Conservation (phyloP, 202 grass and related monocot species). For the Eragrostis tef region DNA sequence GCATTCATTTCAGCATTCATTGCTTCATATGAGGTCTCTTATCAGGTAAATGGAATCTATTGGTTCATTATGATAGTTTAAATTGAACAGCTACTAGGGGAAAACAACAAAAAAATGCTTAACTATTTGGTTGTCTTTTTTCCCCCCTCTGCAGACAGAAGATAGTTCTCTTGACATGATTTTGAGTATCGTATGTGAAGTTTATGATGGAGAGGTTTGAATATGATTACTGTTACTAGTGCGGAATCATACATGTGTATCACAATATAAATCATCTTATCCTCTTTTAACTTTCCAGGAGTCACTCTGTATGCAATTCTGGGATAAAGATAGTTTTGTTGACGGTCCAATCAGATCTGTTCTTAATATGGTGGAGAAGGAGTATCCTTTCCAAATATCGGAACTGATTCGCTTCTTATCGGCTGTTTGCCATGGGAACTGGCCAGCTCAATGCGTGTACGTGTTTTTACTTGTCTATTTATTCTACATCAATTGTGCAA, state of each 20-base stretch:
- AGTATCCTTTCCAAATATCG: constrained; percentile 72
- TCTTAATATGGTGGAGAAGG: constrained; percentile 83
- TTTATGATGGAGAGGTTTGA: constrained; percentile 84
- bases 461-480: constrained; percentile 46
- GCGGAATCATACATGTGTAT: constrained; percentile 33
- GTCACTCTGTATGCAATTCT: constrained; percentile 92
- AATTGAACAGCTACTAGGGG: constrained; percentile 16
- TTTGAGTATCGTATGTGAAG: constrained; percentile 65
- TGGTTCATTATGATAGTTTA: not conserved
- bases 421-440: constrained; percentile 77
- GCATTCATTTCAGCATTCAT: constrained; percentile 89
- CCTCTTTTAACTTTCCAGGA: constrained; percentile 61
- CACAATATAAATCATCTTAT: constrained; percentile 17
- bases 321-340: constrained; percentile 89
- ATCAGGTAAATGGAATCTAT: constrained; percentile 57
- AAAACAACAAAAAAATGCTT: constrained; percentile 26
- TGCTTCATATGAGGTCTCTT: constrained; percentile 85
- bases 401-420: constrained; percentile 82
- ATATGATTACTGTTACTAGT: not conserved
- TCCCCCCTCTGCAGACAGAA: constrained; percentile 55
- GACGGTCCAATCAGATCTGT: constrained; percentile 91
- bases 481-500: not conserved
- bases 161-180: constrained; percentile 66
- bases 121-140: constrained; percentile 40
- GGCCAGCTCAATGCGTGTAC: constrained; percentile 93